Conservation (phyloP, 2,329 filamentous ascomycete genomes). For the Stromatinia cepivora region DNA sequence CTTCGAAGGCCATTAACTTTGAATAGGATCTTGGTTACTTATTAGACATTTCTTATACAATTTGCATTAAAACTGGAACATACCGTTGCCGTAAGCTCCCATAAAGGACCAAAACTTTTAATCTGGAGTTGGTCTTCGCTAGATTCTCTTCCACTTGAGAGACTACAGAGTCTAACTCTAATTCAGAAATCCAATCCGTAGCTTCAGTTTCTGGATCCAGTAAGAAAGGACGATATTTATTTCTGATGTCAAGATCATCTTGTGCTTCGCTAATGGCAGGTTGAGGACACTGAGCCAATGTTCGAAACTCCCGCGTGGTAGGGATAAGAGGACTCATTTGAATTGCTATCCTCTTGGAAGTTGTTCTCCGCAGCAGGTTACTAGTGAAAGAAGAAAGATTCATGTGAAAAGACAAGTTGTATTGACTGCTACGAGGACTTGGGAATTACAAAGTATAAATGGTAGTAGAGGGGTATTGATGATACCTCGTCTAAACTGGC, state of each 20-base stretch:
- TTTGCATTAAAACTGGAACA: neutral
- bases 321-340: slow-evolving; percentile 2
- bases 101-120: slow-evolving; percentile 61
- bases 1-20: slow-evolving; percentile 59
- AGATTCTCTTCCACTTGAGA: slow-evolving; percentile 53
- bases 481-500: slow-evolving; percentile 3
- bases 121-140: slow-evolving; percentile 36
- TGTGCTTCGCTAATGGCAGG: slow-evolving; percentile 12
- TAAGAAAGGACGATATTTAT: slow-evolving; percentile 59
- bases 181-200: slow-evolving; percentile 55
- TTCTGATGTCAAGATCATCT: slow-evolving; percentile 33
- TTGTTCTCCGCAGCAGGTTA: neutral
- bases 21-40: slow-evolving; percentile 54
- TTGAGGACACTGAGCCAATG: slow-evolving; percentile 11
- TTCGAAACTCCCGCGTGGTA: slow-evolving; percentile 7
- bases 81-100: slow-evolving; percentile 55
- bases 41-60: neutral
- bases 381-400: neutral
- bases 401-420: neutral
- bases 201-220: slow-evolving; percentile 42
- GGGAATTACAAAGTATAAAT: neutral
- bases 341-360: neutral
- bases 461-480: neutral
- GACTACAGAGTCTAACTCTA: slow-evolving; percentile 56
- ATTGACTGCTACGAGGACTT: neutral